Conservation (phyloP, 2,329 filamentous ascomycete genomes). For the Decorospora gaudefroyi region DNA sequence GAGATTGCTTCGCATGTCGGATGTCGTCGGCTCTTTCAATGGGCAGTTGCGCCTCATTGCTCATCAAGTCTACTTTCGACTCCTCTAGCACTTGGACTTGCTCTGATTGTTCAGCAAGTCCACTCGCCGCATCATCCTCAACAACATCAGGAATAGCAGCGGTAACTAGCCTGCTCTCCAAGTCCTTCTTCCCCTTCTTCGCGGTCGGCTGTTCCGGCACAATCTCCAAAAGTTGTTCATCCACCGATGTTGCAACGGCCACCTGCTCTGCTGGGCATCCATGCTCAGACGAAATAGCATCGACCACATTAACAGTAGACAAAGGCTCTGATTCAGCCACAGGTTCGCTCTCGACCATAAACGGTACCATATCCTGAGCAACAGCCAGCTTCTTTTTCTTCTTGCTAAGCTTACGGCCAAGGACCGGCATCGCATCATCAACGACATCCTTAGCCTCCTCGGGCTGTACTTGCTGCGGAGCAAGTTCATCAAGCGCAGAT, state of each 20-base stretch:
- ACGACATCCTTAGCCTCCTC: slow-evolving; percentile 5
- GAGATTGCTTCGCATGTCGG: background rate
- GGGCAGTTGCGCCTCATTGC: background rate
- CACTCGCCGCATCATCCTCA: slow-evolving; percentile 7
- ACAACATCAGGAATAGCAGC: slow-evolving; percentile 12
- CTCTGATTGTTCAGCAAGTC: background rate
- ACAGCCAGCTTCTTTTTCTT: slow-evolving; percentile 39
- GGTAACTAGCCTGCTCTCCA: slow-evolving; percentile 35
- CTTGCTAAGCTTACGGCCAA: slow-evolving; percentile 42
- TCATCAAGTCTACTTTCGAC: background rate
- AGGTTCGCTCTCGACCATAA: slow-evolving; percentile 4
- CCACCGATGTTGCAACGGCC: background rate
- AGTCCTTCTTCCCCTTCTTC: slow-evolving; percentile 39
- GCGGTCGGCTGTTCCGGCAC: slow-evolving; percentile 21
- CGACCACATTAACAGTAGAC: background rate
- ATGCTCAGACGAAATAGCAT: background rate
- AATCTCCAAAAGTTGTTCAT: slow-evolving; percentile 14
- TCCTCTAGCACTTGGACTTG: slow-evolving; percentile 3
- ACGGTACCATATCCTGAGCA: slow-evolving; percentile 15
- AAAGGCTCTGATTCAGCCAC: slow-evolving; percentile 2
- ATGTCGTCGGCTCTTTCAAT: background rate
- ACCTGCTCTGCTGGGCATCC: slow-evolving; percentile 11
- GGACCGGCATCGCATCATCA: slow-evolving; percentile 19
- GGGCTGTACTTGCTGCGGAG: background rate
- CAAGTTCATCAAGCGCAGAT: slow-evolving; percentile 4